Base-by-base conservation (phyloP, 2,329 filamentous ascomycete genomes). In the Helicocarpus griseus region DNA sequence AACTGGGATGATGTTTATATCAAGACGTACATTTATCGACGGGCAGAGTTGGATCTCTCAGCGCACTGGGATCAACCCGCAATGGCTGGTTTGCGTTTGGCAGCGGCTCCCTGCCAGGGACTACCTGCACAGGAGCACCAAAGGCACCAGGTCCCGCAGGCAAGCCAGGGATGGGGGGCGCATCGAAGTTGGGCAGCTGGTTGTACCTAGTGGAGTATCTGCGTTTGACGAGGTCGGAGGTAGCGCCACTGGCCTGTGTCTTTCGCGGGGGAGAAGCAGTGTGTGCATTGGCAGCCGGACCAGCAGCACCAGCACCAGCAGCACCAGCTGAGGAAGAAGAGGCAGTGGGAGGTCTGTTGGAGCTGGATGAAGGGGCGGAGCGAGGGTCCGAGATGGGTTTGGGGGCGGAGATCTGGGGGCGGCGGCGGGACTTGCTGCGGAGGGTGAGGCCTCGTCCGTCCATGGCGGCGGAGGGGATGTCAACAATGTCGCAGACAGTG, bases 151-250 rank as follows among this genome's bases (percentile, higher is more conserved):
- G 77, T 54, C 77, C 77, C 68, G 57, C 57, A 5, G 85, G 82
- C 50, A 87, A 63, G 11, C 78, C 69, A 0, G 93, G 91, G 57
- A 95, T 76, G 2, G 87, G 80, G 17, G 89, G 80, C 19, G 80
- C 81, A 51, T 79, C 81, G 58, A 78, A 74, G 54, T 81, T 73
- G 1, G 86, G 86, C 1, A 85, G 69, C 57, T 87, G 83, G 61
- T 89, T 91, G 68, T 96, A 95, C 54, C 91, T 84, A 39, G 90
- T 90, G 36, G 93, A 97, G 70, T 97, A 98, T 60, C 93, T 79
- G 60, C 89, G 81, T 73, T 97, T 97, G 53, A 98, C 90, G 50
- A 97, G 76, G 67, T 98, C 91, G 17, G 81, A 80, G 39, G 82
- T 84, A 60, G 79, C 77, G 52, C 66, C 73, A 50, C 70, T 73